A percentile compares a stretch with the other conserved stretches of the same genome.
Conservation (phyloP, 176 grass and related monocot species). For the Oryza rufipogon region DNA sequence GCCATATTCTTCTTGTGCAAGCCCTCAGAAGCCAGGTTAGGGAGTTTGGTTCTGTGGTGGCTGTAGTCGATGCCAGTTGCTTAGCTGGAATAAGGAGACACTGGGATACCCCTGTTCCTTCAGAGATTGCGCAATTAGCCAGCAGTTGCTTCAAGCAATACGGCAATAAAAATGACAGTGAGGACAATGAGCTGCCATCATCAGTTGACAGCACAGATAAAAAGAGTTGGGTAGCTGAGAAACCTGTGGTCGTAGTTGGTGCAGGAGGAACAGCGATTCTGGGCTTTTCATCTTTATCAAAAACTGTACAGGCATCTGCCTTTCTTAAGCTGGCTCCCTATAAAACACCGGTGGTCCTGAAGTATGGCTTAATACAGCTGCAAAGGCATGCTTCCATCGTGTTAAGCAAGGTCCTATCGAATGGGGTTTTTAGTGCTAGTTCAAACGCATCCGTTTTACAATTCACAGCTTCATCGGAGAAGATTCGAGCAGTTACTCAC, state of each 20-base stretch:
- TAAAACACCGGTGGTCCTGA: conserved; percentile 66
- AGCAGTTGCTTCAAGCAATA: conserved; percentile 57
- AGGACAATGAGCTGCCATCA: conserved; percentile 39
- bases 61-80: conserved; percentile 72
- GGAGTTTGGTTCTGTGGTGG: conserved; percentile 77
- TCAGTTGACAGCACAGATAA: conserved; percentile 46
- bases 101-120: conserved; percentile 72
- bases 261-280: conserved; percentile 85
- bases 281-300: conserved; percentile 78
- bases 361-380: conserved; percentile 61
- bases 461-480: conserved; percentile 71
- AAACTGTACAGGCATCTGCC: conserved; percentile 72
- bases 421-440: conserved; percentile 53
- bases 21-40: conserved; percentile 70
- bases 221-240: conserved; percentile 67
- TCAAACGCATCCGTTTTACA: conserved; percentile 64
- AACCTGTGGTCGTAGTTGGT: conserved; percentile 78
- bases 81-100: conserved; percentile 83
- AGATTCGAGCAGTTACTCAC: conserved; percentile 76
- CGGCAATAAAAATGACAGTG: conserved; percentile 37
- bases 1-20: conserved; percentile 78
- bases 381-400: conserved; percentile 65
- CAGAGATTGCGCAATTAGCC: conserved; percentile 58
- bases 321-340: conserved; percentile 75
- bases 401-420: conserved; percentile 62